Percentiles rank a stretch among this genome's conserved stretches.
Conservation (phyloP, 495 filamentous ascomycete species). For the Penicillium bialowiezense region DNA sequence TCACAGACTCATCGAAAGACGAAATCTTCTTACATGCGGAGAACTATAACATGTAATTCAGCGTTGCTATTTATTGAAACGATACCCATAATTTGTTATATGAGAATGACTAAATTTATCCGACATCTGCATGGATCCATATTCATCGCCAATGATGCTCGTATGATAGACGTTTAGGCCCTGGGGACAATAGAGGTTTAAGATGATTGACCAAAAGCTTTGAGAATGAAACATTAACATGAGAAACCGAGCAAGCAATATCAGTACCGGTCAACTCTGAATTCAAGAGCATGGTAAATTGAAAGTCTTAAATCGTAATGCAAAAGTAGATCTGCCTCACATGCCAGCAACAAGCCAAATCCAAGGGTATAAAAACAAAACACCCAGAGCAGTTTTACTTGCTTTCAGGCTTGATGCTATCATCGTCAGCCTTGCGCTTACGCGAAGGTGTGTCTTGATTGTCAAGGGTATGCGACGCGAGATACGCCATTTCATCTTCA, state of each 20-base stretch:
- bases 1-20: conserved; percentile 71
- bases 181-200: too few species aligned
- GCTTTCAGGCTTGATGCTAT: conserved; percentile 11
- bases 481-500: conserved; percentile 37
- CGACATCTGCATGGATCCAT: not conserved
- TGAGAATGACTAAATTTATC: not conserved
- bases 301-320: too few species aligned
- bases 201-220: too few species aligned
- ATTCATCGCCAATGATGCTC: too few species aligned
- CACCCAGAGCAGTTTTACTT: conserved; percentile 7
- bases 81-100: conserved; percentile 17
- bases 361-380: conserved; percentile 14
- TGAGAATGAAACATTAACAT: too few species aligned
- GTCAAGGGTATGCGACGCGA: conserved; percentile 32
- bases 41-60: conserved; percentile 75
- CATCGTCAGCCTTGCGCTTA: conserved; percentile 43
- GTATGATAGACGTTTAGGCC: too few species aligned
- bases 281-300: too few species aligned
- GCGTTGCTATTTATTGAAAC: conserved; percentile 15
- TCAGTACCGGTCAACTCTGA: too few species aligned
- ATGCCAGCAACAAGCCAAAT: conserved; percentile 9
- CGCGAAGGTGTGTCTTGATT: conserved; percentile 21
- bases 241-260: too few species aligned
- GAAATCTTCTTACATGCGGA: conserved; percentile 95
- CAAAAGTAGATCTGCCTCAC: conserved; percentile 2